Evolutionary conservation across 192 early-diverging fungal species (phyloP), one percentile per base, ranked within the genome.

Genomic region (Blastocladiella britannica): DNA sequence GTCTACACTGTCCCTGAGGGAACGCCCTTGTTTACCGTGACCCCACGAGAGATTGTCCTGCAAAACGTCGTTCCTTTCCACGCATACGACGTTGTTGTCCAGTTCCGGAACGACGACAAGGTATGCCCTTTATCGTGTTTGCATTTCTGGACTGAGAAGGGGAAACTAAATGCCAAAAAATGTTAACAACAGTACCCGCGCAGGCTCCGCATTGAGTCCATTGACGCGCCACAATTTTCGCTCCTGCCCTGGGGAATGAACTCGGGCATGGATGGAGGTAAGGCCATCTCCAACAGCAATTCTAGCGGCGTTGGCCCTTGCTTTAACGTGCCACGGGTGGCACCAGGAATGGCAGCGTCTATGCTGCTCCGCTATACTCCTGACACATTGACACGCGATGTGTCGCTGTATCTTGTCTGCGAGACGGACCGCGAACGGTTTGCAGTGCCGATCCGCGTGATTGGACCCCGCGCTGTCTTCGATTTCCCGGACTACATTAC

Each of bases 71-170:
- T 52, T 25, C 70, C 79, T 0, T 80, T 81, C 57, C 51, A 72
- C 29, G 69, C 55, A 2, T 80, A 78, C 55, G 77, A 81, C 53
- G 55, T 81, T 7, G 56, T 68, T 4, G 62, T 81, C 7, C 59
- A 55, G 22, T 79, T 81, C 56, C 54, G 79, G 20, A 81, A 81
- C 57, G 73, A 75, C 55, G 79, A 81, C 59, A 80, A 75, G 61
- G 79, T 80, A 63, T 22, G 53, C 8, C 9, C 24, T 54, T 54
- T 56, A 6, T 9, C 26, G n/a, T 56, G 18, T 18, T 3, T 59
- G n/a, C n/a, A n/a, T n/a, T n/a, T n/a, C n/a, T n/a, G n/a, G n/a
- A n/a, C n/a, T n/a, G n/a, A n/a, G n/a, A n/a, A n/a, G n/a, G n/a
- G n/a, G n/a, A n/a, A n/a, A n/a, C n/a, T n/a, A n/a, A 23, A 4